Conservation (phyloP, 768 basidiomycete genomes). For the Arthromyces matolae region DNA sequence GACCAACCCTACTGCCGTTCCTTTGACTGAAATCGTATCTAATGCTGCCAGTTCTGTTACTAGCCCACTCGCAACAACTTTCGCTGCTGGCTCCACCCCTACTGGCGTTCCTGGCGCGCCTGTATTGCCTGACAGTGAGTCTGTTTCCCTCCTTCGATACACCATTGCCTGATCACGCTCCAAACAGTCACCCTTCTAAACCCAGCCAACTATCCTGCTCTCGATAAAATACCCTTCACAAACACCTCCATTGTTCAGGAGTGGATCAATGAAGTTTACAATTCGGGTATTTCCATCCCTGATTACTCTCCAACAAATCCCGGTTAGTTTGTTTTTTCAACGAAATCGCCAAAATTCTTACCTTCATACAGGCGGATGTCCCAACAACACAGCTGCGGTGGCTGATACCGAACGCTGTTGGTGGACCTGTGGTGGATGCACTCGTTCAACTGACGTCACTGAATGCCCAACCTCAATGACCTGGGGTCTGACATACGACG, state of each 20-base stretch:
- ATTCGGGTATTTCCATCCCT: slow-evolving; percentile 59
- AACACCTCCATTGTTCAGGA: slow-evolving; percentile 61
- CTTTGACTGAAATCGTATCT: slow-evolving; percentile 46
- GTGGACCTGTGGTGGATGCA: slow-evolving; percentile 81
- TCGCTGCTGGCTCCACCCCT: slow-evolving; percentile 47
- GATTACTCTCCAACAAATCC: slow-evolving; percentile 39
- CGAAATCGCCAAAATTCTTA: slow-evolving; percentile 1
- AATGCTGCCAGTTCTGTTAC: slow-evolving; percentile 41
- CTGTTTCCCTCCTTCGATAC: too few species aligned
- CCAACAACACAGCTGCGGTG: slow-evolving; percentile 54
- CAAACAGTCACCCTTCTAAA: slow-evolving; percentile 40
- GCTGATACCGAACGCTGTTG: slow-evolving; percentile 59
- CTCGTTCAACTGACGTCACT: slow-evolving; percentile 61
- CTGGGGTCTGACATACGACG: slow-evolving; percentile 64
- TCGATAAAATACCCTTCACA: slow-evolving; percentile 59
- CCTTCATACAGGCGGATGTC: slow-evolving; percentile 46
- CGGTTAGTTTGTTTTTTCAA: slow-evolving; percentile 26
- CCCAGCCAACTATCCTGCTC: slow-evolving; percentile 58
- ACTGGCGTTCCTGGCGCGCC: slow-evolving; percentile 55
- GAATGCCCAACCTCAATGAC: slow-evolving; percentile 65
- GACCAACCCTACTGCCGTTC: slow-evolving; percentile 60
- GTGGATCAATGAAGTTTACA: slow-evolving; percentile 64
- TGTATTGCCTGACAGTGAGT: slow-evolving; percentile 50
- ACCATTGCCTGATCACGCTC: too few species aligned
- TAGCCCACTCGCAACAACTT: slow-evolving; percentile 41